Conservation (phyloP, 768 basidiomycete genomes). For the Panaeolus cyanescens region DNA sequence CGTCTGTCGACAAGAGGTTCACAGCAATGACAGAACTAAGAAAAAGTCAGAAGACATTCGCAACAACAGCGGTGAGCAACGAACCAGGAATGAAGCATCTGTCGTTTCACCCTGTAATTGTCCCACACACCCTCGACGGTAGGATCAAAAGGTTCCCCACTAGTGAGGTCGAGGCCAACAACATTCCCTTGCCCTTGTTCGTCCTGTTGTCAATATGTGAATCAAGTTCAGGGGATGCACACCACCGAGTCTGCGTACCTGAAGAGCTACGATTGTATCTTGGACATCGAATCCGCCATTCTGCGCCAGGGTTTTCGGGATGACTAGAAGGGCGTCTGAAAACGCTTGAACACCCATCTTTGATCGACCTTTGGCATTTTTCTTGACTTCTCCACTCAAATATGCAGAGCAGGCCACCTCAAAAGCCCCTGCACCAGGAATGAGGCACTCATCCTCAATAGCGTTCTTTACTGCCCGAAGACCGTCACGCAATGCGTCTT, state of each 20-base stretch:
- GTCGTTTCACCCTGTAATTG: constrained; percentile 97
- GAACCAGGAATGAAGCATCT: constrained; percentile 97
- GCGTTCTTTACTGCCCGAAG: constrained; percentile 96
- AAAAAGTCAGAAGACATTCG: constrained; percentile 22
- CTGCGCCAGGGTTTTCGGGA: constrained; percentile 94
- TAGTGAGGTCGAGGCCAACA: constrained; percentile 89
- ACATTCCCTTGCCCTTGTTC: constrained; percentile 93
- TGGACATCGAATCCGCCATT: constrained; percentile 98
- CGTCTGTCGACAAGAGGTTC: constrained; percentile 93
- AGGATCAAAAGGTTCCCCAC: constrained; percentile 96
- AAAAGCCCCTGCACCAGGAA: constrained; percentile 98
- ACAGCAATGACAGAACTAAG: constrained; percentile 89
- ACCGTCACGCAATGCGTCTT: constrained; percentile 97
- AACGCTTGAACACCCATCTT: constrained; percentile 99
- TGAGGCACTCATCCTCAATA: constrained; percentile 83
- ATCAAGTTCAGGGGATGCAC: background rate
- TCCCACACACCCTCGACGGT: constrained; percentile 98
- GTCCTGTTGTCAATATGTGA: constrained; percentile 50
- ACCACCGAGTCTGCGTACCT: constrained; percentile 45
- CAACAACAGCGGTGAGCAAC: constrained; percentile 21
- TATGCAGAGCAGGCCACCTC: constrained; percentile 91
- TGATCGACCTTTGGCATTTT: constrained; percentile 86
- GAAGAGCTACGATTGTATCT: constrained; percentile 89
- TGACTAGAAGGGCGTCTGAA: constrained; percentile 90
- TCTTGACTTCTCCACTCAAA: constrained; percentile 78